Evolutionary conservation across 495 filamentous ascomycete species (phyloP), one percentile per base, ranked within the genome.

Genomic region (Penicillium chermesinum): DNA sequence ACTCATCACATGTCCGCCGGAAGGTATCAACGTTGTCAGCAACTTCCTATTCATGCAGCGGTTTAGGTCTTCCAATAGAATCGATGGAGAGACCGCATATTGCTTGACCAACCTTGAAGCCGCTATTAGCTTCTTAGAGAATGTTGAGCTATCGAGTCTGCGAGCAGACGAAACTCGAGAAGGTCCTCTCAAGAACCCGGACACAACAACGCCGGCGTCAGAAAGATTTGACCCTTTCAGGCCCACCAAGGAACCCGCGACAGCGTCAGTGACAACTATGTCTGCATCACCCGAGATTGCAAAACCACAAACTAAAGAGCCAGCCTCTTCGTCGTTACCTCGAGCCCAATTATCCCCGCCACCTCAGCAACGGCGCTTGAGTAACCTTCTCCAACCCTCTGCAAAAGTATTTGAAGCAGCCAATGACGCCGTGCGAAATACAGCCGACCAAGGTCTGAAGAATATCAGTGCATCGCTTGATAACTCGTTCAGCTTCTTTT

Each of bases 71-170:
- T 80, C 87, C 38, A 85, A 70, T 38, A 95, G 89, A 54, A 79
- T 97, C 13, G 86, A 93, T 40, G 93, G 93, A 19, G 94, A 97
- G 64, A 86, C 87, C 9, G 91, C 93, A 14, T 99, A 97, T 63
- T 97, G 93, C 55, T 76, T 99, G 33, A 96, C 93, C 10, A 97
- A 93, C 58, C 83, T 97, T 9, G 93, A 99, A 69, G 93, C 93
- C 5, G 85, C 91, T 39, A 89, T 97, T 37, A 87, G 84, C 44
- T 99, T 99, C 60, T 73, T 99, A n/a, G 91, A 97, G 57, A 96
- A 93, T 18, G 91, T 99, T 20, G 93, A 99, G 62, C 79, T 99
- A 7, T 87, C 90, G 12, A 95, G 85, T 38, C 76, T 99, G 9
- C 83, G 91, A 45, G 85, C 86, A n/a, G 88, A 95, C 48, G 89